Conservation (phyloP, 805 yeast genomes). For the Yamadazyma olivae region DNA sequence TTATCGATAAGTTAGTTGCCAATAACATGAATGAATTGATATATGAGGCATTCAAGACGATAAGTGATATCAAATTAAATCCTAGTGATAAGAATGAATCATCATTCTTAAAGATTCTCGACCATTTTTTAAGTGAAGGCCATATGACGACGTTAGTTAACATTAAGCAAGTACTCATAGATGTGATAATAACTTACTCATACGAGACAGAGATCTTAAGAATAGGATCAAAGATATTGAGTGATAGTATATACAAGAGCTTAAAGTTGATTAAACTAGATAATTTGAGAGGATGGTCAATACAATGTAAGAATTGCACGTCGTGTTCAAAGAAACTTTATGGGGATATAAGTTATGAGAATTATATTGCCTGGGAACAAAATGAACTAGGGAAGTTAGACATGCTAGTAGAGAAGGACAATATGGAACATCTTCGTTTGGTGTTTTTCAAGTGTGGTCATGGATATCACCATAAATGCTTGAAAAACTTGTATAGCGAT, state of each 20-base stretch:
- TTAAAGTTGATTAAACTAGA: constrained; percentile 40
- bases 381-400: constrained; percentile 15
- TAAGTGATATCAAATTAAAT: constrained; percentile 26
- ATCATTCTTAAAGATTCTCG: constrained; percentile 54
- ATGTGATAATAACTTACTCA: constrained; percentile 60
- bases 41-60: constrained; percentile 28
- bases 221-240: constrained; percentile 51
- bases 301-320: constrained; percentile 55
- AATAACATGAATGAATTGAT: constrained; percentile 22
- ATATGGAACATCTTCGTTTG: constrained; percentile 29
- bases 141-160: constrained; percentile 54
- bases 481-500: constrained; percentile 39
- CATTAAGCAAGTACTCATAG: constrained; percentile 56
- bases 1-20: constrained; percentile 23
- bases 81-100: constrained; percentile 17
- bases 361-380: constrained; percentile 59
- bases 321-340: constrained; percentile 72
- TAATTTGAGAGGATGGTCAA: constrained; percentile 58
- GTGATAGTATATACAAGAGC: constrained; percentile 51
- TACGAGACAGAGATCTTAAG: constrained; percentile 58
- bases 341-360: constrained; percentile 58
- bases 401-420: constrained; percentile 1
- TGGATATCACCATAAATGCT: constrained; percentile 59
- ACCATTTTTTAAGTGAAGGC: constrained; percentile 49
- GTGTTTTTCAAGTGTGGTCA: constrained; percentile 65